A percentile compares a stretch with the other conserved stretches of the same genome.
Conservation (phyloP, 805 yeast genomes). For the Ogataea allantospora region DNA sequence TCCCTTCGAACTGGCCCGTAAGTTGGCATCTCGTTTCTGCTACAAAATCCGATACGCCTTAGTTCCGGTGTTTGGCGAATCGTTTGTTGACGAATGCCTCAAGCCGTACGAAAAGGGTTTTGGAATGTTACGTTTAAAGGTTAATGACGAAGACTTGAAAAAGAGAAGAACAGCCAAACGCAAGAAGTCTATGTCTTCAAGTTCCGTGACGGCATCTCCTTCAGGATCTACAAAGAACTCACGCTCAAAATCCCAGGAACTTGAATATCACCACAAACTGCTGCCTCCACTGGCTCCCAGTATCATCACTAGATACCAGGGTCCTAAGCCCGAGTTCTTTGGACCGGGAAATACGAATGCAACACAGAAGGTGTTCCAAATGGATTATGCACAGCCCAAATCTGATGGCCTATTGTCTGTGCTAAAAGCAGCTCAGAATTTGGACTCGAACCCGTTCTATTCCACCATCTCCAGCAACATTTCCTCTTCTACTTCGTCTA, state of each 20-base stretch:
- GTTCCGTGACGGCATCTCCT: constrained; percentile 1
- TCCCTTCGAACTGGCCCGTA: constrained; percentile 64
- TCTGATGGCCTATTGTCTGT: constrained; percentile 27
- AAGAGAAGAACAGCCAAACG: constrained; percentile 24
- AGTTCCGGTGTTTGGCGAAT: constrained; percentile 75
- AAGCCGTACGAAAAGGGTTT: constrained; percentile 60
- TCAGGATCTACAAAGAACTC: constrained; percentile 4
- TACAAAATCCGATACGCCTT: constrained; percentile 72
- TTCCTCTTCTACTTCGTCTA: constrained; percentile 13
- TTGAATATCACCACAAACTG: constrained; percentile 11
- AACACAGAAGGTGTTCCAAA: neutral
- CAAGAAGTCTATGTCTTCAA: constrained; percentile 13
- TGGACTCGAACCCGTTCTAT: constrained; percentile 14
- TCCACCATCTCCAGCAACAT: constrained; percentile 8
- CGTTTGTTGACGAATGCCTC: constrained; percentile 61
- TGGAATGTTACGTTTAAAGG: constrained; percentile 54
- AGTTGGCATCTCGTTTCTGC: constrained; percentile 72
- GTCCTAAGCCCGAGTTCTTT: constrained; percentile 5
- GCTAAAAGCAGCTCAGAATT: constrained; percentile 26
- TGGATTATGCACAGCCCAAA: constrained; percentile 9
- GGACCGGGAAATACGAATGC: constrained; percentile 2
- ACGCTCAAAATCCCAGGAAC: constrained; percentile 4
- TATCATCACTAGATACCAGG: constrained; percentile 14
- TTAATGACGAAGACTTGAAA: constrained; percentile 29
- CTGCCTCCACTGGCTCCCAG: constrained; percentile 20